A percentile compares a stretch with the other conserved stretches of the same genome.
Conservation (phyloP, 352 stramenopile species). For the Globisporangium megalacanthum region DNA sequence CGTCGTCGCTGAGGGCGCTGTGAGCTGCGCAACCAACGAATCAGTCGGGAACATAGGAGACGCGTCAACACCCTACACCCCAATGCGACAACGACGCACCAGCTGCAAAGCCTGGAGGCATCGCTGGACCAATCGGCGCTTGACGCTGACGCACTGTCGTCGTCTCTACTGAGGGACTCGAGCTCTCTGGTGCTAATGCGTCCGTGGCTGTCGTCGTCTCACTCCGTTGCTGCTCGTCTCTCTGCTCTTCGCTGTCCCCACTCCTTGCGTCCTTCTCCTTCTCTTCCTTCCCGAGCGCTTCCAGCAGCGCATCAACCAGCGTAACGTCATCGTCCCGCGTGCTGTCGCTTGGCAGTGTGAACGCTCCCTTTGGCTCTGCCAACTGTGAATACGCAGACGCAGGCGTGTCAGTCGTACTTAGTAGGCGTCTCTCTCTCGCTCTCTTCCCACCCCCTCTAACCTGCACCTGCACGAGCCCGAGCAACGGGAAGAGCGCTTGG, state of each 20-base stretch:
- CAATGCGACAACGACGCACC: neutral
- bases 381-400: constrained; percentile 17
- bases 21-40: neutral
- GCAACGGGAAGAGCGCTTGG: constrained; percentile 59
- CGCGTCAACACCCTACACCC: neutral
- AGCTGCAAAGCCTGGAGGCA: constrained; percentile 24
- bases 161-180: neutral
- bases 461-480: constrained; percentile 56
- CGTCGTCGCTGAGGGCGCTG: constrained; percentile 22
- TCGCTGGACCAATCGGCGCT: constrained; percentile 45
- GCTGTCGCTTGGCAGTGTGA: constrained; percentile 24
- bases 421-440: neutral
- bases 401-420: neutral
- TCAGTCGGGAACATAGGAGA: neutral
- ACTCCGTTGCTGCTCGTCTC: neutral
- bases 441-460: neutral
- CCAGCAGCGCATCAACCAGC: constrained; percentile 44
- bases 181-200: neutral
- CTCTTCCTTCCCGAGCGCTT: constrained; percentile 28
- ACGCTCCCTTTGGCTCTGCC: constrained; percentile 47
- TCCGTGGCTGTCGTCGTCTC: neutral
- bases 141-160: constrained; percentile 1
- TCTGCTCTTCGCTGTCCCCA: constrained; percentile 2
- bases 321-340: constrained; percentile 14
- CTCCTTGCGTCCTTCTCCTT: constrained; percentile 4